These are phyloP conservation scores for Clathrus columnatus DNA, from an alignment of 768 basidiomycete species.

Conservation along the genomic window DNA sequence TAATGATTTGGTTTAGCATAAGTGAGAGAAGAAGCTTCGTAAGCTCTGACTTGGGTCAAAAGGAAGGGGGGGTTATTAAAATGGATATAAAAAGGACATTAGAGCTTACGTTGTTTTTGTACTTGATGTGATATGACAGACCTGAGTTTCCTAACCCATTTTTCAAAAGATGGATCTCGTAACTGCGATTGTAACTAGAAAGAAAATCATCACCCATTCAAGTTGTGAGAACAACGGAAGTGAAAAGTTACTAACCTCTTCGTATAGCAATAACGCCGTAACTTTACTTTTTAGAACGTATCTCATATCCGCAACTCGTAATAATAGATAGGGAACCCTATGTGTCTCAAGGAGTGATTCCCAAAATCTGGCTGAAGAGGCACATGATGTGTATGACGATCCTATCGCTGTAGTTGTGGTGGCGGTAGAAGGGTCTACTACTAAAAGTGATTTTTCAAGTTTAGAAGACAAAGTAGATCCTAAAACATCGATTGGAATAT, in stretches of 20 bases:
- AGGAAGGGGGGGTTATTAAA: neutral
- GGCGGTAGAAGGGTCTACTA: neutral
- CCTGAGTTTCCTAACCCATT: neutral
- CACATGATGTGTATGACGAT: too few relatives aligned
- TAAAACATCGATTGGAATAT: neutral
- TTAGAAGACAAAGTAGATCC: neutral
- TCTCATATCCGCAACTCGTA: neutral
- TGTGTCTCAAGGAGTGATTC: neutral
- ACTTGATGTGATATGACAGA: neutral
- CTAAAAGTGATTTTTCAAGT: neutral
- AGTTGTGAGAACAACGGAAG: neutral
- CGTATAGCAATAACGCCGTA: neutral
- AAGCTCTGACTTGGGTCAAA: neutral
- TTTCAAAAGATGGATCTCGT: neutral
- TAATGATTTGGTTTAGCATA: too few relatives aligned
- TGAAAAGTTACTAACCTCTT: neutral
- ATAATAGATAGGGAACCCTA: neutral
- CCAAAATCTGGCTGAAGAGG: neutral
- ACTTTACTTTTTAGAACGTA: neutral
- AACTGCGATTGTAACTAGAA: neutral
- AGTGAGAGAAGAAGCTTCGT: neutral
- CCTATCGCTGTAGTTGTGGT: too few relatives aligned
- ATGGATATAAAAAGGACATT: neutral
- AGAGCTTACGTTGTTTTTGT: neutral
- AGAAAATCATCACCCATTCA: neutral